Base-by-base conservation (phyloP, 768 basidiomycete genomes). In the Termitomyces sp. region DNA sequence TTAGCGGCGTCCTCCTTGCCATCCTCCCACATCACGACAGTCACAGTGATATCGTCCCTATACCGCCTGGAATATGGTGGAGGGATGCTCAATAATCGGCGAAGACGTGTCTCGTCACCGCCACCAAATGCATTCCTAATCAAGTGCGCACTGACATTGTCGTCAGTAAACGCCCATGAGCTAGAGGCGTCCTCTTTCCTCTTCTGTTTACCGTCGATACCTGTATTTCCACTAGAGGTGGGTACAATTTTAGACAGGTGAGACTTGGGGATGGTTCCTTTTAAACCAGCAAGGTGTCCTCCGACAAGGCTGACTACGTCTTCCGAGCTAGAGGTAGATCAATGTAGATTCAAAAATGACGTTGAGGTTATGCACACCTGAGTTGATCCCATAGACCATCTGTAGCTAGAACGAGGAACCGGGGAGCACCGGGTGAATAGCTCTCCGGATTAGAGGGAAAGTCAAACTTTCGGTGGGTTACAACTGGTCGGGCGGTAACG, bases 121-220 rank as follows among this genome's bases (percentile, higher is more conserved):
- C 94, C 93, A n/a, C 92, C 92, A 59, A 95, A 85, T n/a, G 93
- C 91, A 67, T 96, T 96, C 61, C 93, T 80, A 58, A 95, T 92
- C 18, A 96, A 75, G 71, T 95, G 94, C 41, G 89, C 84, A 60
- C 88, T 81, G 57, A 91, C 67, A 65, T 93, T 90, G 18, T 86
- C 85, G 66, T 95, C 91, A 50, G 78, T 81, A 64, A 95, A 96
- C 8, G 82, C 80, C 92, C 92, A 94, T 11, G 79, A 76, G 15
- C 84, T 84, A 34, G 76, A 63, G 22, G 67, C 58, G 22, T 78
- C 67, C 42, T 62, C 68, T 11, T 65, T 65, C 54, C 71, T 70
- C 68, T 78, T 78, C 62, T 78, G 73, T 68, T 90, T 89, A 57
- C 87, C 89, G 59, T 89, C 81, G 52, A 92, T 76, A 8, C 84